A percentile compares a stretch with the other conserved stretches of the same genome.
Evolutionary conservation across 208 protist genomes (phyloP).

Genomic region (Trypanosoma congolense): DNA sequence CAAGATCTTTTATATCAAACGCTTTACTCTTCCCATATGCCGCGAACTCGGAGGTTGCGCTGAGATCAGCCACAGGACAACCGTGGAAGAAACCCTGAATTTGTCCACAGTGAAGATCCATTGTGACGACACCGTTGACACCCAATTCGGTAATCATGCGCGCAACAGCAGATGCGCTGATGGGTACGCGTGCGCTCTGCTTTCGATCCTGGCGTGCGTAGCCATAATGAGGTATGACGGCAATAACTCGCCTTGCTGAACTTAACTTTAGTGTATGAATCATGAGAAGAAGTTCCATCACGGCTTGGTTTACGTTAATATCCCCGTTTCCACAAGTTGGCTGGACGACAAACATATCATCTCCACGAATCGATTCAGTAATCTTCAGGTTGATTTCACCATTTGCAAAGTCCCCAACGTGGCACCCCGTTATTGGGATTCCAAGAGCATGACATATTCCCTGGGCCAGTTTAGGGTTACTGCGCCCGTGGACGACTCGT

Average conservation of each 20-base stretch:
- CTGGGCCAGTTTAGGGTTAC: constrained; percentile 82
- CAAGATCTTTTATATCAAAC: constrained; percentile 70
- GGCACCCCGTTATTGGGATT: constrained; percentile 64
- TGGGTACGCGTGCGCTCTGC: constrained; percentile 91
- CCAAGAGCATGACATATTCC: constrained; percentile 69
- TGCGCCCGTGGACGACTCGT: constrained; percentile 79
- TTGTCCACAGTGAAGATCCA: constrained; percentile 93
- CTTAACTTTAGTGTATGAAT: constrained; percentile 90
- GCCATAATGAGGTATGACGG: constrained; percentile 95
- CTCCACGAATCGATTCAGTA: constrained; percentile 80
- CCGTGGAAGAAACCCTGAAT: constrained; percentile 96
- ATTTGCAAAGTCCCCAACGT: constrained; percentile 82
- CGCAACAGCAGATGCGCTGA: constrained; percentile 93
- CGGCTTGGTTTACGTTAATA: constrained; percentile 86
- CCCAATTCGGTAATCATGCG: constrained; percentile 90
- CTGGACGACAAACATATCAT: constrained; percentile 96
- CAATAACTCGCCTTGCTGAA: constrained; percentile 86
- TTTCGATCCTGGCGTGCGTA: constrained; percentile 97
- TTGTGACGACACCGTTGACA: constrained; percentile 88
- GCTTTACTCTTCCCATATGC: constrained; percentile 73
- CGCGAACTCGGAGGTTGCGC: constrained; percentile 80
- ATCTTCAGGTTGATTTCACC: constrained; percentile 87
- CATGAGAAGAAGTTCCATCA: constrained; percentile 95
- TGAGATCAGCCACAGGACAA: constrained; percentile 91
- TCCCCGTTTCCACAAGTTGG: constrained; percentile 87